Evolutionary conservation across 345 rosid species (phyloP), one percentile per base, ranked within the genome.

Genomic region (Linum trigynum): DNA sequence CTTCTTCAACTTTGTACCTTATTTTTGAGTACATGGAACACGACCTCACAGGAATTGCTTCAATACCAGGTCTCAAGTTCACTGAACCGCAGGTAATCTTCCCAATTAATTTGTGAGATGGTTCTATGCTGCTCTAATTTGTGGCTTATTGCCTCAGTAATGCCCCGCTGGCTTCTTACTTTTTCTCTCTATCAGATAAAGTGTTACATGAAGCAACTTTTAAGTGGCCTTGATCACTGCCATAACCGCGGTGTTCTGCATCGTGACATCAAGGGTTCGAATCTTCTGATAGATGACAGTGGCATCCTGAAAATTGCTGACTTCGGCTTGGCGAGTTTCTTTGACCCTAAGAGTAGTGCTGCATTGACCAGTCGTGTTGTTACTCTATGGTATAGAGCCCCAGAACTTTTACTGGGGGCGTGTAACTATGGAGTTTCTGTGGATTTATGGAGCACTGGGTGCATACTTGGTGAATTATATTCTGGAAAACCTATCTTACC

Each of bases 11-110:
- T 76, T 79, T 94, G 68, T 90, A 88, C 82, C 95, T 94, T 74
- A 81, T 94, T 72, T 90, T 94, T 6, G 99, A 94, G 79, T 94
- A 90, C 58, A 94, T 94, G 99, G 99, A 94, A 72, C 99, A 94
- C 73, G 99, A 94, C 76, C 95, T 94, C 36, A 89, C 90, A 3
- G 99, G 99, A 65, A 86, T 94, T 74, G 79, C 89, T 55, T 82
- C 99, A 0, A 76, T 88, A 66, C 95, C 99, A 2, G 87, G 92
- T n/a, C 60, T 77, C 67, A 86, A 86, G 77, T 94, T 94, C 71
- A 69, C 86, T 0, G 96, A 94, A 78, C 80, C 99, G 57, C 96
- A 94, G 99, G 99, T 94, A 80, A 17, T 69, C 45, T 11, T 61
- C 53, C 2, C 9, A 48, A 48, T 48, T 9, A 9, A 48, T 48